These are phyloP conservation scores for Xylariaceae sp. DNA, from an alignment of 2,329 filamentous ascomycete species.

Conservation along the genomic window DNA sequence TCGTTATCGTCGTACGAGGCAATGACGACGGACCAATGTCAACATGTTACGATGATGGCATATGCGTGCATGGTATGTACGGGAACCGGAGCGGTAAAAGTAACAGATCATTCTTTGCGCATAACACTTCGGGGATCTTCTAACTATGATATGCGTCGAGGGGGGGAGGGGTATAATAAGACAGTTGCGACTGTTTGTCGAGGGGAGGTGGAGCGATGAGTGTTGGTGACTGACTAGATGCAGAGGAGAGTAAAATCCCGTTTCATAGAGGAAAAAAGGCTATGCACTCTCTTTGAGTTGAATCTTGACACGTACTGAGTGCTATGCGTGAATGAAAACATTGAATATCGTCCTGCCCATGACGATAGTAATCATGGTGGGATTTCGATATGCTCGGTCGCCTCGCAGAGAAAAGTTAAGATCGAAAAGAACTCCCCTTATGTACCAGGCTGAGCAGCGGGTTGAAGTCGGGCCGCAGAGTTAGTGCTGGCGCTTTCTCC, in stretches of 20 bases:
- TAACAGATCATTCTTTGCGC: background rate
- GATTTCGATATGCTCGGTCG: background rate
- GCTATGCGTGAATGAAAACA: background rate
- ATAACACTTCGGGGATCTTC: background rate
- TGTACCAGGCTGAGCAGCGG: conserved; percentile 32
- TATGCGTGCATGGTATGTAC: background rate
- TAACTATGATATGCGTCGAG: background rate
- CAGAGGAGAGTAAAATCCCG: too few species aligned
- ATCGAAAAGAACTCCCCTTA: background rate
- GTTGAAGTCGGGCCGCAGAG: conserved; percentile 27
- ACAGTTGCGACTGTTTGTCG: background rate
- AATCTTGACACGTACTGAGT: background rate
- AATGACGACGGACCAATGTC: background rate
- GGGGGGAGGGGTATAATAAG: background rate
- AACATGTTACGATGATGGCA: background rate
- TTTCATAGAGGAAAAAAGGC: background rate
- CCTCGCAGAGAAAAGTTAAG: background rate
- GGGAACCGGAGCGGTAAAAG: background rate
- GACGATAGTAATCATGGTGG: background rate
- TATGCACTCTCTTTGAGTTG: background rate
- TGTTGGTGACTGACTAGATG: background rate
- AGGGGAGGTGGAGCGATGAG: background rate
- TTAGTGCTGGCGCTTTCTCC: conserved; percentile 25
- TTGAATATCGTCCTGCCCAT: background rate
- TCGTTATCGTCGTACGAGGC: background rate